Conservation (phyloP, 2,329 filamentous ascomycete species). For the Microcyclospora tardicrescens region DNA sequence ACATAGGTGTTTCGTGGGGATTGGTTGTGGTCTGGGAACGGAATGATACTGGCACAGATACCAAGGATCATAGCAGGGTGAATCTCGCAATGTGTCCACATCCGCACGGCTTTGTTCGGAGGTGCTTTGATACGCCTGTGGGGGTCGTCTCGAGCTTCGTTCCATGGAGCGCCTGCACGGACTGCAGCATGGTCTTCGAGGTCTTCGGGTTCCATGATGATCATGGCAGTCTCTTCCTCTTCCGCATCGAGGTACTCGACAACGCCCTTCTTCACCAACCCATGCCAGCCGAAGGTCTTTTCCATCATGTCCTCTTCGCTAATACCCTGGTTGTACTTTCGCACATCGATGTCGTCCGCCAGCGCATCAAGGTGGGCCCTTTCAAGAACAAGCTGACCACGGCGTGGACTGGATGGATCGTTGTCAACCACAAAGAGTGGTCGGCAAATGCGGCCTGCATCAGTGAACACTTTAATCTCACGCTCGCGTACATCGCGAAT, state of each 20-base stretch:
- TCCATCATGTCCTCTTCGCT: slow-evolving; percentile 45
- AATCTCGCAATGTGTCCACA: slow-evolving; percentile 97
- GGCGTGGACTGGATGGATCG: slow-evolving; percentile 58
- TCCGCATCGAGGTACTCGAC: slow-evolving; percentile 96
- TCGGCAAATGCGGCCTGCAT: slow-evolving; percentile 87
- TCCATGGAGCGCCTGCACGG: slow-evolving; percentile 18
- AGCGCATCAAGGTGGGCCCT: slow-evolving; percentile 71
- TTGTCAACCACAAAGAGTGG: slow-evolving; percentile 91
- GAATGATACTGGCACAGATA: slow-evolving; percentile 98
- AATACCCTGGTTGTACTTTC: slow-evolving; percentile 15
- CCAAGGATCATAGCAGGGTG: slow-evolving; percentile 98
- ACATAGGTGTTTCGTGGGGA: slow-evolving; percentile 85
- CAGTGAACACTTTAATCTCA: slow-evolving; percentile 97
- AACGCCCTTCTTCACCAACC: slow-evolving; percentile 68
- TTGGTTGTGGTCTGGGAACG: slow-evolving; percentile 97
- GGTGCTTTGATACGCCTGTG: slow-evolving; percentile 81
- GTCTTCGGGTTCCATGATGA: slow-evolving; percentile 96
- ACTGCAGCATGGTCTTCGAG: slow-evolving; percentile 48
- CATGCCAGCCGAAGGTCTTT: slow-evolving; percentile 73
- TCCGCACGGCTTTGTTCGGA: slow-evolving; percentile 75
- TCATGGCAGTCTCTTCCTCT: slow-evolving; percentile 98
- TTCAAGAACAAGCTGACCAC: slow-evolving; percentile 66
- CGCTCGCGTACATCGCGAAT: slow-evolving; percentile 93
- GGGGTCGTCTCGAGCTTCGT: slow-evolving; percentile 54
- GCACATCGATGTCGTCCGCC: slow-evolving; percentile 55